A percentile compares a stretch with the other conserved stretches of the same genome.
These are phyloP conservation scores for Neofusicoccum kwambonambiense DNA, from an alignment of 2,329 filamentous ascomycete species.

Conservation along the genomic window DNA sequence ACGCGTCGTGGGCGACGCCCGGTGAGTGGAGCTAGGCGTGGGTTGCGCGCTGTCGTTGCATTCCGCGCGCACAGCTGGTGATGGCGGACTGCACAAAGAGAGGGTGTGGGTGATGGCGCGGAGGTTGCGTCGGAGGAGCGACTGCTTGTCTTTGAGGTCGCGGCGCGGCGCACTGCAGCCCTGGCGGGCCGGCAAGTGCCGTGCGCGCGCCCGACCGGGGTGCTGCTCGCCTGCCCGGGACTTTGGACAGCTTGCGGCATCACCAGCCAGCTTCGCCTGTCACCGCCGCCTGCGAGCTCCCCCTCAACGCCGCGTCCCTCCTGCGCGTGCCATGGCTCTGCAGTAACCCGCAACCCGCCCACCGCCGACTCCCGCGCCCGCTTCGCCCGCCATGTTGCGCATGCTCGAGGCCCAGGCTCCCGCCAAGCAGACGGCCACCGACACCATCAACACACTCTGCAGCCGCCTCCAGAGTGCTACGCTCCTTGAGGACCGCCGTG, in stretches of 20 bases:
- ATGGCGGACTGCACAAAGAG: neutral
- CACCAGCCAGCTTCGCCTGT: constrained; percentile 4
- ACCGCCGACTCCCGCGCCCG: neutral
- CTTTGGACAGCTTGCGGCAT: constrained; percentile 17
- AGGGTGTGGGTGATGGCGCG: neutral
- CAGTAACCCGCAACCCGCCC: neutral
- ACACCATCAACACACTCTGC: constrained; percentile 89
- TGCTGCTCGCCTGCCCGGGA: neutral
- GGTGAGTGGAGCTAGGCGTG: neutral
- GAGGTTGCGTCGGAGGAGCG: constrained; percentile 10
- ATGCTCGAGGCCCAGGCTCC: constrained; percentile 72
- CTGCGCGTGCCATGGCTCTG: neutral
- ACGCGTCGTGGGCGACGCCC: constrained; percentile 12
- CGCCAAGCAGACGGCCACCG: constrained; percentile 91
- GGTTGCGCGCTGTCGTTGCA: constrained; percentile 2
- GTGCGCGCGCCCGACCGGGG: neutral
- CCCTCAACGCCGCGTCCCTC: neutral
- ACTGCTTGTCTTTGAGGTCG: neutral
- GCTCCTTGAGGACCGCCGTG: constrained; percentile 88
- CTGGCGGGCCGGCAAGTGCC: neutral
- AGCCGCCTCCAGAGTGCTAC: constrained; percentile 85
- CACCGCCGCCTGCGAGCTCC: neutral
- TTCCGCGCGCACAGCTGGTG: neutral
- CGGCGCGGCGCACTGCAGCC: neutral
- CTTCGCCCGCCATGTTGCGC: constrained; percentile 26